Evolutionary conservation across 202 grass and related monocot species (phyloP), one percentile per base, ranked within the genome.

Genomic region (Hordeum pubiflorum): DNA sequence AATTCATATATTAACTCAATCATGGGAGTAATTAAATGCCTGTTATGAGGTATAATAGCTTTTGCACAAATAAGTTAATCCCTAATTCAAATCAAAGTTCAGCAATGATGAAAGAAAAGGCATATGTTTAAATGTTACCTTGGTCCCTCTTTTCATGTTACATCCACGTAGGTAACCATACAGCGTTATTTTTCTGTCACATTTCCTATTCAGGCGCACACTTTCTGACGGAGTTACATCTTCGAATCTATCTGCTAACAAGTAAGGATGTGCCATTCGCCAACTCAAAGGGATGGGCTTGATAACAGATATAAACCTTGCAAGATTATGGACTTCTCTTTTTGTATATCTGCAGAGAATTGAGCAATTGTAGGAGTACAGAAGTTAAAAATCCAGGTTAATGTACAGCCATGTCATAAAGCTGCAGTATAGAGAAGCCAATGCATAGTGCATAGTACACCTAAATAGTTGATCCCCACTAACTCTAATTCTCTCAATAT

Each of bases 161-260:
- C 92, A 95, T 68, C 96, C 96, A 84, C 96, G 90, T 79, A 99
- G 87, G 71, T 99, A 99, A 74, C 96, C 96, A 83, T 99, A 99
- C 58, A 96, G 82, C 41, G 93, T 99, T 65, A 99, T 86, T 83
- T 93, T 99, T 82, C 96, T 91, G 79, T 99, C 96, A 69, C 96
- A 95, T 69, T 99, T 95, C 72, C 62, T 91, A 76, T 99, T 83
- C 50, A 85, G 38, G 29, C 75, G 92, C 69, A 99, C 79, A 76
- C 60, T 89, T 78, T 93, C 92, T 67, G 89, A 67, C 40, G 92
- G 89, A 63, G 96, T 99, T 27, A 89, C 90, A 91, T 99, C 96
- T 82, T 99, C 96, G 75, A 99, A 90, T 80, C 96, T 91, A 83
- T 99, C 96, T 71, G 87, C 88, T 67, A 99, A 83, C 56, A 99